Conservation (phyloP, 768 basidiomycete species). For the Pholiota molesta region DNA sequence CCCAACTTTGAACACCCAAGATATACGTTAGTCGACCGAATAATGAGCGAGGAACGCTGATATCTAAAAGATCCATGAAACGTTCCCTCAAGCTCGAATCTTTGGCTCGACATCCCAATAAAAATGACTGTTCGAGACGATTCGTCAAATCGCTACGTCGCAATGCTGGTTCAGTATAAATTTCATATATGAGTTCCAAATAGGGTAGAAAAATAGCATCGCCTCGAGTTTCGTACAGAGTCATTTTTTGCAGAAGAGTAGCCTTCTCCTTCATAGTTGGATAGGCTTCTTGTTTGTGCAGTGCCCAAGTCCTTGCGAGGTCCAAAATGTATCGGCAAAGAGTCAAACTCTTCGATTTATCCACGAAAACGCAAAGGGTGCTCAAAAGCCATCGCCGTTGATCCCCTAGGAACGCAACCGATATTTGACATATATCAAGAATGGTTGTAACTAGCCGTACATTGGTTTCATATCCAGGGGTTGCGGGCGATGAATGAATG, state of each 20-base stretch:
- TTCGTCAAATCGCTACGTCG: constrained; percentile 93
- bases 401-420: constrained; percentile 84
- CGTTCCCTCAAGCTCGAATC: constrained; percentile 78
- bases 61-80: constrained; percentile 90
- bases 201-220: constrained; percentile 84
- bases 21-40: constrained; percentile 86
- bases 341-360: constrained; percentile 81
- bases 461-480: constrained; percentile 56
- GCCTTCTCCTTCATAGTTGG: constrained; percentile 97
- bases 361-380: constrained; percentile 78
- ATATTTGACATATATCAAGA: constrained; percentile 82
- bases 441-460: constrained; percentile 75
- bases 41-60: constrained; percentile 83
- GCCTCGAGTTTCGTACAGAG: constrained; percentile 74
- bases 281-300: constrained; percentile 80
- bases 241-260: constrained; percentile 86
- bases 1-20: constrained; percentile 94
- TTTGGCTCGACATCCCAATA: constrained; percentile 86
- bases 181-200: constrained; percentile 88
- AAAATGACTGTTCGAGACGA: constrained; percentile 89
- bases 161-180: constrained; percentile 86
- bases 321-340: constrained; percentile 88
- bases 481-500: constrained; percentile 53
- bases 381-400: constrained; percentile 81
- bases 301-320: constrained; percentile 87